These are phyloP conservation scores for Solanum microdontum DNA, from an alignment of 257 asterid genomes.

Conservation along the genomic window DNA sequence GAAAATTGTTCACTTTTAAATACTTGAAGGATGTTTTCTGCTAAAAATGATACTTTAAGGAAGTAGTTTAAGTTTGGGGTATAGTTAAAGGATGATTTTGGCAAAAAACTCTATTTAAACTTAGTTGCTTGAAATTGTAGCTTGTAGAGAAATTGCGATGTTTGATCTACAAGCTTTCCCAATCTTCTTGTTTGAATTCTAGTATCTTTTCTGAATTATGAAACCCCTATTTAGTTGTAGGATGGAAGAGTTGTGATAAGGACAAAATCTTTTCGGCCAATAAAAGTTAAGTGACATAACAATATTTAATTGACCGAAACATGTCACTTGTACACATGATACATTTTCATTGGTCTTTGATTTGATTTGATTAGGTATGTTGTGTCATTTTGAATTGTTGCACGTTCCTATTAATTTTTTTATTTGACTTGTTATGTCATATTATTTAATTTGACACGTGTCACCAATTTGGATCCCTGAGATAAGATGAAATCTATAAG, in stretches of 20 bases:
- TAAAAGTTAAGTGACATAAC: too few relatives aligned
- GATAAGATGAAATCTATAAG: neutral
- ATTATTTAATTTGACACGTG: too few relatives aligned
- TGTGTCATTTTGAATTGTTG: neutral
- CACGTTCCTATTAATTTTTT: too few relatives aligned
- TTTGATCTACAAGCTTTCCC: neutral
- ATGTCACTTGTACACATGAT: neutral
- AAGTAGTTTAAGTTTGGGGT: too few relatives aligned
- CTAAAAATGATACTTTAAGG: too few relatives aligned
- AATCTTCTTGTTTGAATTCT: too few relatives aligned
- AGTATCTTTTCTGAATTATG: neutral
- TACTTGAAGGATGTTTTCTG: too few relatives aligned
- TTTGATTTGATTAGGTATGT: neutral
- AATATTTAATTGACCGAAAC: too few relatives aligned
- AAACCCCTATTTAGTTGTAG: neutral
- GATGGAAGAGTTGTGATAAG: neutral
- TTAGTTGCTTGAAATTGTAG: neutral
- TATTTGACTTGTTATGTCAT: neutral
- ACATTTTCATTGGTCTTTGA: neutral
- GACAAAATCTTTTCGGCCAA: too few relatives aligned
- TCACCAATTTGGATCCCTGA: neutral
- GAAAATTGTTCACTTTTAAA: too few relatives aligned
- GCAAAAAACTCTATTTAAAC: too few relatives aligned
- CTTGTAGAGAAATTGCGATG: neutral
- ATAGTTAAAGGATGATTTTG: too few relatives aligned